Base-by-base conservation (phyloP, 495 filamentous ascomycete species). In the Thozetella sp. region DNA sequence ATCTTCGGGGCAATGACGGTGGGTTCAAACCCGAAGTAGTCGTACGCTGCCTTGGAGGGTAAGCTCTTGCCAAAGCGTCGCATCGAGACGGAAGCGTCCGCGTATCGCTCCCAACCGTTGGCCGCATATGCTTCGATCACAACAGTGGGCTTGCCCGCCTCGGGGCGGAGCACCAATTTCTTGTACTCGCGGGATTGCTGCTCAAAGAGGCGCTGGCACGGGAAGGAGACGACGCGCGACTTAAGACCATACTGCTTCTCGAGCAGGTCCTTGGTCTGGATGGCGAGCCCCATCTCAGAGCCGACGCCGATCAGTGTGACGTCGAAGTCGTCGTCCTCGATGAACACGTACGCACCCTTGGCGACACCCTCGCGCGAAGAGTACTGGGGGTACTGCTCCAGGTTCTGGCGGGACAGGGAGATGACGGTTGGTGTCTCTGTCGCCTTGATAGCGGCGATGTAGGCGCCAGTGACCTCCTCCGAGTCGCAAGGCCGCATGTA, bases 31-130 rank as follows among this genome's bases (percentile, higher is more conserved):
- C n/a, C n/a, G n/a, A 86, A 86, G 62, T 73, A 79, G 61, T 78
- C 73, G 55, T 86, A 86, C 9, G 77, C 78, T 6, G 74, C 77
- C 57, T 76, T 74, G 0, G 80, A 77, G 10, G 83, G 83, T 59
- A 86, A 62, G 60, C 73, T 78, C 22, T 78, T 63, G 2, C 65
- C 67, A 59, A 84, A 87, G 0, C 72, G 65, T 11, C 64, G 74
- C 65, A 87, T 74, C 19, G 65, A 76, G 50, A 79, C 74, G 2
- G 74, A 76, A 2, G 83, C 83, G 72, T 84, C 74, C 0, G 83
- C 83, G 63, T 86, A 86, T 15, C 84, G 72, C 67, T 86, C 84
- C 83, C 83, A 87, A 15, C 83, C 83, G 51, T 81, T 83, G 0
- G 73, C 72, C 0, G 78, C 74, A 66, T 83, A 86, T 0, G 83